These are phyloP conservation scores for Acer saccharum DNA, from an alignment of 345 rosid genomes.

Conservation along the genomic window DNA sequence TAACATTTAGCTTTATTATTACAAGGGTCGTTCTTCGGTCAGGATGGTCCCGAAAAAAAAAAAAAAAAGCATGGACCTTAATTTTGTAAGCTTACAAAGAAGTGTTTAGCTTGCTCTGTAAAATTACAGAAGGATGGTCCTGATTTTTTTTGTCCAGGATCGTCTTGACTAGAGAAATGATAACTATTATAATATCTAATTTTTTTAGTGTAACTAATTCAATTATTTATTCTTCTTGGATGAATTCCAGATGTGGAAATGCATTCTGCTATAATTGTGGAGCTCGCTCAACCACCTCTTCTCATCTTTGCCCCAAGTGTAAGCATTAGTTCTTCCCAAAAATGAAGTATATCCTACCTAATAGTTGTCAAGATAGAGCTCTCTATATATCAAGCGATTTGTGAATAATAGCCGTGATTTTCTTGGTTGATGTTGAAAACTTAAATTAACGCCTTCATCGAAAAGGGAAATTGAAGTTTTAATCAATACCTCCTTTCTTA, in stretches of 20 bases:
- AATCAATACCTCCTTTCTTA: background rate
- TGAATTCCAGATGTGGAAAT: conserved; percentile 40
- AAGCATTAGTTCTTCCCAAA: conserved; percentile 8
- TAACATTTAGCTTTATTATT: background rate
- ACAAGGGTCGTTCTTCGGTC: background rate
- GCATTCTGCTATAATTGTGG: conserved; percentile 57
- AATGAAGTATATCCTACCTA: background rate
- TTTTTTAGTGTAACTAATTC: background rate
- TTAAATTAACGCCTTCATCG: background rate
- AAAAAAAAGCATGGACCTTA: too few species aligned
- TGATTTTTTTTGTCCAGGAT: too few species aligned
- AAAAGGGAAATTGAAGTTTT: background rate
- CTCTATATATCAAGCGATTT: too few species aligned
- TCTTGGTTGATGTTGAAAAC: background rate
- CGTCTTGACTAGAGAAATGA: too few species aligned
- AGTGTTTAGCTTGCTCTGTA: too few species aligned
- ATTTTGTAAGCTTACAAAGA: too few species aligned
- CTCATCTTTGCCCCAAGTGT: conserved; percentile 33
- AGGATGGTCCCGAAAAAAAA: too few species aligned
- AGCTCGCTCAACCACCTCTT: background rate
- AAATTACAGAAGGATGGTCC: too few species aligned
- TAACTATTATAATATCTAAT: background rate
- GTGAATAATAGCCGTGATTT: background rate
- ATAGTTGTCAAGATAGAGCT: background rate
- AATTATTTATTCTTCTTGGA: background rate